Conservation (phyloP, 2,329 filamentous ascomycete species). For the Beauveria caledonica region DNA sequence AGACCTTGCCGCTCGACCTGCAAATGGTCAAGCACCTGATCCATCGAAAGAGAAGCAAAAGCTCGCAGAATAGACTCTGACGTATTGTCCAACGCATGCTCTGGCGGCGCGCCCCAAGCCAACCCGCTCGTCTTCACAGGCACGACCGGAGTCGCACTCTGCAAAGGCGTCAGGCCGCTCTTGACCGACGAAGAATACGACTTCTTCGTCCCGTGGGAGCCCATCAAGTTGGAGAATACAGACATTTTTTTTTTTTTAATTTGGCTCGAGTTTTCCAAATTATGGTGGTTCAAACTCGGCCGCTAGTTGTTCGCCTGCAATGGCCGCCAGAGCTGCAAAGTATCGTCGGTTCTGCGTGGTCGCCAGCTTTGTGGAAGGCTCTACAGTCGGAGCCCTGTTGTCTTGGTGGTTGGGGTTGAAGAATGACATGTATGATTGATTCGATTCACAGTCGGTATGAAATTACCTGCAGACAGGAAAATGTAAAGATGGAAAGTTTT, state of each 20-base stretch:
- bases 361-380: slow-evolving; percentile 12
- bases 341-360: slow-evolving; percentile 7
- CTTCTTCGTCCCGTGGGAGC: background rate
- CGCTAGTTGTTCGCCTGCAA: slow-evolving; percentile 8
- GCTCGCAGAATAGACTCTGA: slow-evolving; percentile 16
- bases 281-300: slow-evolving; percentile 12
- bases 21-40: slow-evolving; percentile 16
- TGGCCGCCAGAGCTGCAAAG: slow-evolving; percentile 11
- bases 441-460: background rate
- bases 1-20: slow-evolving; percentile 17
- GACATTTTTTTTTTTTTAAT: background rate
- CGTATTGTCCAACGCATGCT: slow-evolving; percentile 2
- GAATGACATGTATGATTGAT: slow-evolving; percentile 3
- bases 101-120: slow-evolving; percentile 1
- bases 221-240: background rate
- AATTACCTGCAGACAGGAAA: background rate
- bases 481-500: background rate
- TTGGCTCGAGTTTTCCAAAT: background rate
- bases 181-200: background rate
- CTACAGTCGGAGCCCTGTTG: slow-evolving; percentile 3
- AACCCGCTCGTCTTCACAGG: background rate
- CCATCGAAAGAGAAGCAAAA: slow-evolving; percentile 16
- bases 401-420: background rate
- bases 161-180: background rate
- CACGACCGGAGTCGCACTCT: background rate